A percentile compares a stretch with the other conserved stretches of the same genome.
phyloP scores from a whole-genome alignment of 1,284 basidiomycete genomes.

The Leccinum angustisporum region DNA sequence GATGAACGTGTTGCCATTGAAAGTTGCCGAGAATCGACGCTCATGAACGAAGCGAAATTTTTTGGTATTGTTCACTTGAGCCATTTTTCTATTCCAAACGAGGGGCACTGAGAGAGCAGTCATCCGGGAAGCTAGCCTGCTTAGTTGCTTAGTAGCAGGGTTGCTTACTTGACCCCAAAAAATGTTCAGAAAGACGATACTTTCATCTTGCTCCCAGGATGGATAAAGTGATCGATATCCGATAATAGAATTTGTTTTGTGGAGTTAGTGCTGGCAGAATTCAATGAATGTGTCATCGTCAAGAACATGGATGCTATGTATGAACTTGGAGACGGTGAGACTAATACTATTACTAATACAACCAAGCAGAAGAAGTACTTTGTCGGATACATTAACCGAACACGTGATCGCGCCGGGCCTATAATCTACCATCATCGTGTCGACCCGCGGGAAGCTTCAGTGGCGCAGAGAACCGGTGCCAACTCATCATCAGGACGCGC shows the following conservation, averaged over 20 bases:
- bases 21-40: neutral
- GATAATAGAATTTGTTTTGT: neutral
- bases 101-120: neutral
- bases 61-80: neutral
- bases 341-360: no score
- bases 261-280: neutral
- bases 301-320: neutral
- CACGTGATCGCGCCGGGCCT: neutral
- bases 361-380: no score
- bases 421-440: no score
- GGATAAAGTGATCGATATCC: neutral
- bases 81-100: neutral
- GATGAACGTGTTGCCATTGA: neutral
- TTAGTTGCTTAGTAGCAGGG: no score
- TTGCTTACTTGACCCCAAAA: neutral
- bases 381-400: neutral
- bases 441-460: no score
- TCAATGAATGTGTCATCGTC: neutral
- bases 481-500: no score
- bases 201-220: neutral
- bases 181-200: neutral
- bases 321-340: neutral
- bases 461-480: no score
- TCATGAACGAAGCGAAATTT: neutral
- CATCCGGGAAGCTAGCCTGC: no score